A percentile compares a stretch with the other conserved stretches of the same genome.
These are phyloP conservation scores for Dryadomyces sulphureus DNA, from an alignment of 2,329 filamentous ascomycete genomes.

Conservation along the genomic window DNA sequence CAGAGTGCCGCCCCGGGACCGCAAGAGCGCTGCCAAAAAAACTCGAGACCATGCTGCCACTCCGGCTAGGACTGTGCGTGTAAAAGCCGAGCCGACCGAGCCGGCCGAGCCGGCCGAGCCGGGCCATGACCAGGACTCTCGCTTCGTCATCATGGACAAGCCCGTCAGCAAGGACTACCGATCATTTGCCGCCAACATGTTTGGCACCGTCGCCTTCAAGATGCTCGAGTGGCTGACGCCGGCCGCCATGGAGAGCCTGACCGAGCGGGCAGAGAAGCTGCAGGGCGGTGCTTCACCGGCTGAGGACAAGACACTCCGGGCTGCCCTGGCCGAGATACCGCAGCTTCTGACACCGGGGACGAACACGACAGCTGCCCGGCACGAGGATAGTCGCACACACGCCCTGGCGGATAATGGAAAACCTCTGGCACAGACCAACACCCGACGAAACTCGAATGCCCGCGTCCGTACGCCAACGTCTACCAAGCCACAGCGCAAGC, in stretches of 20 bases:
- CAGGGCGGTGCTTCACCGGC: conserved; percentile 13
- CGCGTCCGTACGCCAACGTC: conserved; percentile 17
- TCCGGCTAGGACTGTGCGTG: too few species aligned
- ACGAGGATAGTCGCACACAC: neutral
- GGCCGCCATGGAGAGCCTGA: conserved; percentile 34
- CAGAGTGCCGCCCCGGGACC: neutral
- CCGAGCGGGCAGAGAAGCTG: conserved; percentile 20
- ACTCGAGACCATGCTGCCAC: too few species aligned
- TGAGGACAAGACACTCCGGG: neutral
- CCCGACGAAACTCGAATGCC: conserved; percentile 19
- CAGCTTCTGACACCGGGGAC: neutral
- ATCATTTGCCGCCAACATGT: conserved; percentile 47
- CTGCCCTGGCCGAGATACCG: neutral
- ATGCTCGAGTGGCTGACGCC: conserved; percentile 60
- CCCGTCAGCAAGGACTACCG: conserved; percentile 39
- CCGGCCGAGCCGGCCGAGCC: too few species aligned
- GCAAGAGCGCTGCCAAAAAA: neutral
- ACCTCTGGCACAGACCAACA: neutral
- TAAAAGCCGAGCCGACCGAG: too few species aligned
- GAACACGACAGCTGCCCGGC: too few species aligned
- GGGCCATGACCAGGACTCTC: too few species aligned
- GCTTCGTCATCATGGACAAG: conserved; percentile 28
- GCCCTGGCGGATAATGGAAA: neutral
- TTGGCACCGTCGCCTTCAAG: conserved; percentile 51
- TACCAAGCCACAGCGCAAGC: conserved; percentile 17